phyloP scores from a whole-genome alignment of 345 rosid species.

The Salix udensis region DNA sequence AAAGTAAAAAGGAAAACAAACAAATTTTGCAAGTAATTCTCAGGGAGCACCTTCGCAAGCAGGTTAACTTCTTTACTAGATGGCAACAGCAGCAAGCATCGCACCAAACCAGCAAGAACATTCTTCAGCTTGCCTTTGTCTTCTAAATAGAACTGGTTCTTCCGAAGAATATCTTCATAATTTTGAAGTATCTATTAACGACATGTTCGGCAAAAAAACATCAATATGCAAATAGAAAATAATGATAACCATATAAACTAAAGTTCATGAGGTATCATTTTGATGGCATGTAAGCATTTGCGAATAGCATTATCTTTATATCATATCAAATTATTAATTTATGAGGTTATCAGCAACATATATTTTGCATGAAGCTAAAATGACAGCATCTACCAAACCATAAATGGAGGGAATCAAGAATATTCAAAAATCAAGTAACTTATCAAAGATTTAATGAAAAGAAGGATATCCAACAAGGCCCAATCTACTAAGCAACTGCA shows the following conservation, averaged over 20 bases:
- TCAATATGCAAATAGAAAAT: background rate
- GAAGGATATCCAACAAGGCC: background rate
- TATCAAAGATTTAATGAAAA: background rate
- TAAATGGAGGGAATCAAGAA: background rate
- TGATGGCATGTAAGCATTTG: background rate
- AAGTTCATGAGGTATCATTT: background rate
- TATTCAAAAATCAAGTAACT: background rate
- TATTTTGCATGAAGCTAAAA: background rate
- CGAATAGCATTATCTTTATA: background rate
- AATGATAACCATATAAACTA: background rate
- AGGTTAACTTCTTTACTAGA: constrained; percentile 34
- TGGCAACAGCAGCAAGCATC: constrained; percentile 68
- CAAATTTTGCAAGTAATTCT: background rate
- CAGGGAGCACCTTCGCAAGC: constrained; percentile 40
- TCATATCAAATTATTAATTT: background rate
- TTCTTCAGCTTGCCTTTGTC: constrained; percentile 66
- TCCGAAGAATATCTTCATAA: constrained; percentile 63
- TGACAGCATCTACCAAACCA: background rate
- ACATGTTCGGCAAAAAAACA: constrained; percentile 11
- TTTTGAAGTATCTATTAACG: constrained; percentile 64
- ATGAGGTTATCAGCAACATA: background rate
- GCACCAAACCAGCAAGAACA: constrained; percentile 66
- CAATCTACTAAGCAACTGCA: background rate
- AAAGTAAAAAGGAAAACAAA: background rate
- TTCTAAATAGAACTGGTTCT: constrained; percentile 59